Base-by-base conservation (phyloP, 805 yeast genomes). In the Cyberlindnera mississippiensis region DNA sequence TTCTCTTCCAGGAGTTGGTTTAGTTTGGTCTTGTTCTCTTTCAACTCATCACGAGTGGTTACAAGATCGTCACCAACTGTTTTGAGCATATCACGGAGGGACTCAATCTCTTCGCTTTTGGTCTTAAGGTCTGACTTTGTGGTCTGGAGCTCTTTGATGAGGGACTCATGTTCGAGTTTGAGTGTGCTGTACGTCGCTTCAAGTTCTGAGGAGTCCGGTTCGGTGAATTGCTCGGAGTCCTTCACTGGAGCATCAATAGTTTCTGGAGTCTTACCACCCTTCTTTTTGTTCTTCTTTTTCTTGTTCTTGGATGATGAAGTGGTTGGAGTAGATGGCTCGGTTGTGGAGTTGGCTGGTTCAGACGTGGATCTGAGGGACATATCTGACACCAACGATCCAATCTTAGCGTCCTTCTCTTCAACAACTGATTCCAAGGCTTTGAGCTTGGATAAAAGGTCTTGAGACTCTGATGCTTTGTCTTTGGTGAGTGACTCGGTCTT, bases 51-150 rank as follows among this genome's bases (percentile, higher is more conserved):
- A 49, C 75, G 78, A 0, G 88, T 77, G 5, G 75, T 73, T 1
- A 89, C 95, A 7, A 89, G 67, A 37, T 87, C 95, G 53, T 85
- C 76, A 1, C 96, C 96, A 20, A 89, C 71, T 42, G 76, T 79
- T 48, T 73, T 73, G 40, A 90, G 60, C 86, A 83, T 85, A 44
- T 88, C 96, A 53, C 80, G 76, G 38, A 85, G 68, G 39, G 69
- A 72, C 35, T 79, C 88, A 14, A 88, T 64, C 54, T 89, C 96
- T 41, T 78, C 85, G 11, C 56, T 44, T 45, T 79, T 78, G 8
- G 55, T 35, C 27, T 59, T 62, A n/a, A 78, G 42, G 7, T 63
- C 60, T 1, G 34, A 38, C 9, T 52, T 47, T 4, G 63, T 40
- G 10, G 55, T 12, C 33, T 54, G 42, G 34, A 55, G 34, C 35